Evolutionary conservation across 345 rosid species (phyloP), one percentile per base, ranked within the genome.

Genomic region (Lepidium africanum): DNA sequence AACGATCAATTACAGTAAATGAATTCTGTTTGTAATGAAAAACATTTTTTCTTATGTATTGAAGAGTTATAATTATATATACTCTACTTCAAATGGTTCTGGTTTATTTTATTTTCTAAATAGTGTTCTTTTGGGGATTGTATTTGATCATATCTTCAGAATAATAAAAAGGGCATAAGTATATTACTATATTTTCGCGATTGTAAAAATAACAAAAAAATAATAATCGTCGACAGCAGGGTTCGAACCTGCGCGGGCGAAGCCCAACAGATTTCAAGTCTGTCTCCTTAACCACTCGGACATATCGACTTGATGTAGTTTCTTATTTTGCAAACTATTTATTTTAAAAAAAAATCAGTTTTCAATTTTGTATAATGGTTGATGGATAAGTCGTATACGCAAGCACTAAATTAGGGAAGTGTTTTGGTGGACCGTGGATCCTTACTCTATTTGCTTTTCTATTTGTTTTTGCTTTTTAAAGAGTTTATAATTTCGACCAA

Each of bases 281-380:
- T 85, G 85, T 84, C 96, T 90, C 92, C 97, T 90, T 93, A 83
- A 90, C 90, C 93, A 88, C 94, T 90, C 94, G 90, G 94, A 90
- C 96, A 90, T 93, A 90, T 87, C 89, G 91, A 89, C 95, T 33
- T 46, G 0, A 21, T 65, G 54, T 2, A 0, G 3, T 25, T 21
- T 1, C 0, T 1, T 1, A 3, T 0, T 0, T 0, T 2, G 36
- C 1, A 3, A 1, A n/a, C 2, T 0, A 15, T 0, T 7, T 2
- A 5, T 16, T 3, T 46, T 9, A 3, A 0, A 9, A 17, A 0
- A 0, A 0, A 46, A 46, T 8, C 5, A 46, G 12, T 17, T 16
- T 9, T 47, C 13, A 43, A 45, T 2, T 15, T 43, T 15, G 15
- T 23, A 45, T n/a, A 17, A 45, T 16, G 10, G 17, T 42, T 42